Evolutionary conservation across 257 asterid genomes (phyloP).

Genomic region (Paraleonurus japonicus): DNA sequence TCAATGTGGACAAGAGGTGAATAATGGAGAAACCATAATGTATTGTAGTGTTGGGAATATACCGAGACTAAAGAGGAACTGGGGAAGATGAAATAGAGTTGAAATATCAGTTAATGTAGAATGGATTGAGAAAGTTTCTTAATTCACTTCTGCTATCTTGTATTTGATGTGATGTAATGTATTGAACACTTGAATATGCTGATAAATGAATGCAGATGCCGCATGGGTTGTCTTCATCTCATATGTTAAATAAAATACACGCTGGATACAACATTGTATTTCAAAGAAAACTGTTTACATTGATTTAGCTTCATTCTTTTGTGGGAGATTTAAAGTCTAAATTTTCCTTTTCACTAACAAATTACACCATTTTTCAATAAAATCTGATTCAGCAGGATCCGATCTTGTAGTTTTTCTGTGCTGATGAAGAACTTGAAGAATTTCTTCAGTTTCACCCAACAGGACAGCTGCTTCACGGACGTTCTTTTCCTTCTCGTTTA

Average conservation of each 20-base stretch:
- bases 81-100: not conserved
- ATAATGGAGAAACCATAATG: conserved; percentile 8
- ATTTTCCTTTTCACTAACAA: conserved; percentile 14
- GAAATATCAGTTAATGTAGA: not conserved
- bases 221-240: not conserved
- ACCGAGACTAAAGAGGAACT: not conserved
- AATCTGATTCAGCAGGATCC: conserved; percentile 25
- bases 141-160: not conserved
- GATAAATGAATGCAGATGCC: not conserved
- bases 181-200: not conserved
- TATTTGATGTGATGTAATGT: not conserved
- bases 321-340: not conserved
- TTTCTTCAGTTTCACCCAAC: conserved; percentile 43
- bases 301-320: not conserved
- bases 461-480: conserved; percentile 38
- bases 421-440: conserved; percentile 33
- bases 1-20: not conserved
- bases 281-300: not conserved
- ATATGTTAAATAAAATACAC: not conserved
- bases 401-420: conserved; percentile 11
- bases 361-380: conserved; percentile 34
- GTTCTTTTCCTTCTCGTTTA: conserved; percentile 28
- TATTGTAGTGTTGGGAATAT: not conserved
- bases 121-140: not conserved
- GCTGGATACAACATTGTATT: not conserved